Evolutionary conservation across 2,329 filamentous ascomycete genomes (phyloP).

Genomic region (Neonectria neomacrospora): DNA sequence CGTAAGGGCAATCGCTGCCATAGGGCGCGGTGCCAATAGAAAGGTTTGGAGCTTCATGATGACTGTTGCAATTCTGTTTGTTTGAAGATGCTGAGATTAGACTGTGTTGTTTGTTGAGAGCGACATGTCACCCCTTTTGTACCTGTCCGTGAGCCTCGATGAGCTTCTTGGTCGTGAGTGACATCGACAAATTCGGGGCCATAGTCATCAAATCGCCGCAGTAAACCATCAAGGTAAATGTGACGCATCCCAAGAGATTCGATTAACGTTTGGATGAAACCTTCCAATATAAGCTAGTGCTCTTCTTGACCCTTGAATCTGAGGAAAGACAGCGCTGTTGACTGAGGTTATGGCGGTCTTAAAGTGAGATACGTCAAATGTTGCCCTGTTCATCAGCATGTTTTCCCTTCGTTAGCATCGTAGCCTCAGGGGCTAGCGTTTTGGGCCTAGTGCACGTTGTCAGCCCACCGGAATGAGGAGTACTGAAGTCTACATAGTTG

Average conservation of each 20-base stretch:
- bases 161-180: not conserved
- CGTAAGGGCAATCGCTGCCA: not conserved
- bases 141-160: not conserved
- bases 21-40: not conserved
- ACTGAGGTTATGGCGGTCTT: not conserved
- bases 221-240: not conserved
- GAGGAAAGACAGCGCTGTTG: not conserved
- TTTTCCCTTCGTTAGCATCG: not conserved
- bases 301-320: not conserved
- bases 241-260: not conserved
- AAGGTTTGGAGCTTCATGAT: not conserved
- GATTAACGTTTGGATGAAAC: not conserved
- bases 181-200: too few species aligned
- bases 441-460: not conserved
- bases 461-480: not conserved
- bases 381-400: not conserved
- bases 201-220: too few species aligned
- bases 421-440: not conserved
- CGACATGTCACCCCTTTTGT: not conserved
- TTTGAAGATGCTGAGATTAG: not conserved
- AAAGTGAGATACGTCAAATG: not conserved
- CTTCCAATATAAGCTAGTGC: not conserved
- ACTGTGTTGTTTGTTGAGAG: not conserved
- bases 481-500: too few species aligned
- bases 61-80: not conserved